These are phyloP conservation scores for Luzula sylvatica DNA, from an alignment of 176 grass and related monocot genomes.

Conservation along the genomic window DNA sequence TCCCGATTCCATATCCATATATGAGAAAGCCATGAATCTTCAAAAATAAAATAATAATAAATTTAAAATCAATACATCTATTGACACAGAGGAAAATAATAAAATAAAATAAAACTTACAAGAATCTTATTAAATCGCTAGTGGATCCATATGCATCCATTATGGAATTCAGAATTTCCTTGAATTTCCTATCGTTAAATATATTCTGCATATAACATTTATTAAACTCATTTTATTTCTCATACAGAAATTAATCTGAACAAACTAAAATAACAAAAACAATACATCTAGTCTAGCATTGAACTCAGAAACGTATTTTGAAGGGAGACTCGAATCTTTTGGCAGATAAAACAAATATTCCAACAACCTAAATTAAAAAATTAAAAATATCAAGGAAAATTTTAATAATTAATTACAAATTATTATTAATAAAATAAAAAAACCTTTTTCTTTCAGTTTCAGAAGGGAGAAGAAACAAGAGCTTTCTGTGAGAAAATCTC, in stretches of 20 bases:
- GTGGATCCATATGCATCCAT: constrained; percentile 54
- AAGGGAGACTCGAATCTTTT: constrained; percentile 33
- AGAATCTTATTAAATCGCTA: constrained; percentile 55
- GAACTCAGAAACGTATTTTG: constrained; percentile 54
- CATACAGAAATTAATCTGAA: background rate
- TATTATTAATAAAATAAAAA: constrained; percentile 3
- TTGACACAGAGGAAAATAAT: constrained; percentile 5
- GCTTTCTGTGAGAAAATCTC: constrained; percentile 73
- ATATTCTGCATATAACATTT: constrained; percentile 37
- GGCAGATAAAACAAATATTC: constrained; percentile 55
- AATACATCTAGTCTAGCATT: constrained; percentile 61
- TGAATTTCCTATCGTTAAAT: constrained; percentile 61
- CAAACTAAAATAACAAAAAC: background rate
- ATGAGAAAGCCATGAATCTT: constrained; percentile 72
- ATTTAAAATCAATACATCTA: background rate
- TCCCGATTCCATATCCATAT: constrained; percentile 78
- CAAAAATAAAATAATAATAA: constrained; percentile 2
- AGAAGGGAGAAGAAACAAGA: constrained; percentile 81
- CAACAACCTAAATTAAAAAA: constrained; percentile 45
- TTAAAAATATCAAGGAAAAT: constrained; percentile 16
- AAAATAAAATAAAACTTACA: constrained; percentile 47
- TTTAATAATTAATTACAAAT: constrained; percentile 16
- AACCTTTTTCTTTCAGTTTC: constrained; percentile 46
- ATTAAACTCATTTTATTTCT: background rate
- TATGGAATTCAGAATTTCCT: constrained; percentile 56